Evolutionary conservation across 177 flowering plant species (phyloP).

Genomic region (Vitis hybrid): DNA sequence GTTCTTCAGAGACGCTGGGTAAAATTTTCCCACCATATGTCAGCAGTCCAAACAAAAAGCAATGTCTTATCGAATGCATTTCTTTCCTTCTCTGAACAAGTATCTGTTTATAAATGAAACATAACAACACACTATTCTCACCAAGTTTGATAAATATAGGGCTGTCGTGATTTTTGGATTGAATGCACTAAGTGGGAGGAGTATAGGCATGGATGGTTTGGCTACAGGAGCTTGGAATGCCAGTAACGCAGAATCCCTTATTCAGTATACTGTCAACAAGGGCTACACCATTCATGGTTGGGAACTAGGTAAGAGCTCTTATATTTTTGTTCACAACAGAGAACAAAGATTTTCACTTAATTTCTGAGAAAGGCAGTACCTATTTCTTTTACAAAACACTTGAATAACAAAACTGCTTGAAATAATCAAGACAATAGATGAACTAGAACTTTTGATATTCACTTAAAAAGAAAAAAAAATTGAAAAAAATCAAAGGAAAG

Average conservation of each 20-base stretch:
- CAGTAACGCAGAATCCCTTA: conserved; percentile 34
- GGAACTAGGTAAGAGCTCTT: conserved; percentile 39
- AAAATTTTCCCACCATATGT: conserved; percentile 2
- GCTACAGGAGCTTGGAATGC: conserved; percentile 41
- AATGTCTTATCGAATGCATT: background rate
- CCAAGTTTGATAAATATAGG: conserved; percentile 13
- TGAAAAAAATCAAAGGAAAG: no score
- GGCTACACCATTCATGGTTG: conserved; percentile 38
- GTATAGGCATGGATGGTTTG: conserved; percentile 20
- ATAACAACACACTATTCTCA: background rate
- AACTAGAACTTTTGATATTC: no score
- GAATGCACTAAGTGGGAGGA: conserved; percentile 40
- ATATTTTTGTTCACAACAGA: background rate
- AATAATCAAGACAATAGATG: no score
- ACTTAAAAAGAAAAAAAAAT: no score
- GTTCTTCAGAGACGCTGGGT: conserved; percentile 43
- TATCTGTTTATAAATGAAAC: background rate
- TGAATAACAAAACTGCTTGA: no score
- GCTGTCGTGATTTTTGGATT: conserved; percentile 37
- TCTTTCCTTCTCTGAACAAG: background rate
- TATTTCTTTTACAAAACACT: no score
- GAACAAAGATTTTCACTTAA: no score
- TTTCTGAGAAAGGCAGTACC: no score
- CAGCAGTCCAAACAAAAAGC: background rate
- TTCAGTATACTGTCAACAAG: conserved; percentile 33